These are phyloP conservation scores for Blastocystis sp. DNA, from an alignment of 352 stramenopile genomes.

Conservation along the genomic window DNA sequence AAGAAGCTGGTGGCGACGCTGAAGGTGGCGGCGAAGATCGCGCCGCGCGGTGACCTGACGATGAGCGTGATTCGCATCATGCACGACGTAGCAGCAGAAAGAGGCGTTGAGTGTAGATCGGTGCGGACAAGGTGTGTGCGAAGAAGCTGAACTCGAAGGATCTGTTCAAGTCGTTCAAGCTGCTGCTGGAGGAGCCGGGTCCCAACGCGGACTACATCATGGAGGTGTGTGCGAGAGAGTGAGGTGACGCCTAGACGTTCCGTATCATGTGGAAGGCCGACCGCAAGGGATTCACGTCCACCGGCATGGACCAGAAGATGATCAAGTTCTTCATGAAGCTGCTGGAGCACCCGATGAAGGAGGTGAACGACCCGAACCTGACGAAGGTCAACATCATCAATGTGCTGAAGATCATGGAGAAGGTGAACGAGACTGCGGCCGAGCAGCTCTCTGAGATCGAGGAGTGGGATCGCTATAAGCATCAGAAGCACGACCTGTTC, in stretches of 20 bases:
- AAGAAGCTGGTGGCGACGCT: constrained; percentile 69
- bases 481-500: constrained; percentile 73
- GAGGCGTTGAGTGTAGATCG: constrained; percentile 33
- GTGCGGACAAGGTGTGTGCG: constrained; percentile 52
- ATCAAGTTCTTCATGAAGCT: constrained; percentile 70
- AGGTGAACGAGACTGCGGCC: constrained; percentile 47
- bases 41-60: constrained; percentile 46
- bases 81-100: constrained; percentile 37
- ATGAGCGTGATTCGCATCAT: constrained; percentile 69
- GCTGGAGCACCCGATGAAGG: constrained; percentile 69
- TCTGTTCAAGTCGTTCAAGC: constrained; percentile 38
- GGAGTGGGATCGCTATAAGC: constrained; percentile 70
- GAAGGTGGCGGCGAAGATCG: constrained; percentile 32
- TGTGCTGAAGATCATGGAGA: constrained; percentile 71
- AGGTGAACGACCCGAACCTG: constrained; percentile 66
- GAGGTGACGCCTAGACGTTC: constrained; percentile 33
- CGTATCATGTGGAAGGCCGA: constrained; percentile 73
- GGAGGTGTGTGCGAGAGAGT: constrained; percentile 24
- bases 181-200: constrained; percentile 46
- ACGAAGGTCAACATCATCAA: constrained; percentile 71
- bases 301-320: constrained; percentile 69
- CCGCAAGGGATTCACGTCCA: constrained; percentile 72
- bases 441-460: constrained; percentile 29
- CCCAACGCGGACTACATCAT: constrained; percentile 66
- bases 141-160: constrained; percentile 66